These are phyloP conservation scores for Anthracocystis panici-leucophaei DNA, from an alignment of 1,284 basidiomycete genomes.

Conservation along the genomic window DNA sequence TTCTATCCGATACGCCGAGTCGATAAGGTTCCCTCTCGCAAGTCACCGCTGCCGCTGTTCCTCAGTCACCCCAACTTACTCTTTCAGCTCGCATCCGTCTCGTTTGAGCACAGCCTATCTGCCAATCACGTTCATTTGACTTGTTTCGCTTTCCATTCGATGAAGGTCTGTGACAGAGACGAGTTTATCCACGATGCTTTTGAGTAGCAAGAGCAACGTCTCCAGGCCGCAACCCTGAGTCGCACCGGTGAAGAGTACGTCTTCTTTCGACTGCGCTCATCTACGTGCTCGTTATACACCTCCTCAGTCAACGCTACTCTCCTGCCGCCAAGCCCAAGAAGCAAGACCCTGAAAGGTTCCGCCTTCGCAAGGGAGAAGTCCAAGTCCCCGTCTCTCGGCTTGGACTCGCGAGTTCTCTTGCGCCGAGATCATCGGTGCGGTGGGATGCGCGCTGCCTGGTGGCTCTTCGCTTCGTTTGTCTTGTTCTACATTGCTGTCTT, in stretches of 20 bases:
- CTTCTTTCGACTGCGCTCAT: constrained; percentile 23
- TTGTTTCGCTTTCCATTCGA: neutral
- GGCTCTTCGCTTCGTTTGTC: constrained; percentile 32
- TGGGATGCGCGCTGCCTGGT: constrained; percentile 28
- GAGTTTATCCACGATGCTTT: neutral
- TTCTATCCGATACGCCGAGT: no score
- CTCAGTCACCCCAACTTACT: no score
- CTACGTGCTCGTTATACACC: constrained; percentile 21
- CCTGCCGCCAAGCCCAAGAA: constrained; percentile 28
- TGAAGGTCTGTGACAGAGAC: no score
- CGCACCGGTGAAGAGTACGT: neutral
- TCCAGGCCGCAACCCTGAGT: neutral
- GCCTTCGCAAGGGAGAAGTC: constrained; percentile 17
- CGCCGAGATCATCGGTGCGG: constrained; percentile 21
- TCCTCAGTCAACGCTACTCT: constrained; percentile 27
- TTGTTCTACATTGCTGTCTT: constrained; percentile 37
- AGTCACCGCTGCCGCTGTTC: no score
- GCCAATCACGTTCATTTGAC: neutral
- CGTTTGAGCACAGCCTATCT: neutral
- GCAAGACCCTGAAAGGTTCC: constrained; percentile 18
- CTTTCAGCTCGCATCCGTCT: neutral
- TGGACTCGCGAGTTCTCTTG: constrained; percentile 22
- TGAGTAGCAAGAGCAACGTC: neutral
- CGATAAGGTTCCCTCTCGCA: neutral
- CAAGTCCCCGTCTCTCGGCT: constrained; percentile 9